Evolutionary conservation across 352 stramenopile genomes (phyloP), one percentile per base, ranked within the genome.

Genomic region (Achlya hypogyna): DNA sequence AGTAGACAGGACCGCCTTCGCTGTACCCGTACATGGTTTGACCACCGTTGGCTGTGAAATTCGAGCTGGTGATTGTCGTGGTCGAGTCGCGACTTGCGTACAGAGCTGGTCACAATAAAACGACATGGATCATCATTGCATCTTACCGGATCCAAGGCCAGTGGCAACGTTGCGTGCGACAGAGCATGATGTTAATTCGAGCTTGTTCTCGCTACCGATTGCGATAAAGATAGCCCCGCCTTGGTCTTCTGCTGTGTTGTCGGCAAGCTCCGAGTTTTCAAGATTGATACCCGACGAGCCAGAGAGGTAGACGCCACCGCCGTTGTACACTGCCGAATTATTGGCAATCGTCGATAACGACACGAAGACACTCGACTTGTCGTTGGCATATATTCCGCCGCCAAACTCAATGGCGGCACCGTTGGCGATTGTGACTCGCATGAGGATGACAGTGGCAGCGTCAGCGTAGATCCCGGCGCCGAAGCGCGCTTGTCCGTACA

Each of bases 231-330:
- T 71, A 0, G 56, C 80, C 6, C 82, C 82, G 10, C 82, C 82
- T 49, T 84, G 75, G 49, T 86, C 88, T 23, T 79, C 79, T 2
- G 82, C 82, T 28, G 76, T 75, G 59, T 87, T 88, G 23, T 73
- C 52, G 4, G 40, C 62, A 43, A 86, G 63, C n/a, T 4, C 42
- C 12, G 69, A 82, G 25, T 65, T 28, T 22, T 47, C 69, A 38
- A 77, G 74, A 22, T 63, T 53, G 1, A 77, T 31, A 0, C 29
- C n/a, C 0, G 63, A 70, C 70, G 72, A 10, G 64, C 71, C 59
- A 74, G 72, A 67, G 18, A 69, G 25, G 28, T 67, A 87, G 23
- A 91, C 69, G 12, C 70, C 74, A 9, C 74, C 79, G 4, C 80
- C 82, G 71, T 87, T 88, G 18, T 87, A 75, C 40, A 73, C 73